These are phyloP conservation scores for Fraxinus nigra DNA, from an alignment of 305 asterid species.

Conservation along the genomic window DNA sequence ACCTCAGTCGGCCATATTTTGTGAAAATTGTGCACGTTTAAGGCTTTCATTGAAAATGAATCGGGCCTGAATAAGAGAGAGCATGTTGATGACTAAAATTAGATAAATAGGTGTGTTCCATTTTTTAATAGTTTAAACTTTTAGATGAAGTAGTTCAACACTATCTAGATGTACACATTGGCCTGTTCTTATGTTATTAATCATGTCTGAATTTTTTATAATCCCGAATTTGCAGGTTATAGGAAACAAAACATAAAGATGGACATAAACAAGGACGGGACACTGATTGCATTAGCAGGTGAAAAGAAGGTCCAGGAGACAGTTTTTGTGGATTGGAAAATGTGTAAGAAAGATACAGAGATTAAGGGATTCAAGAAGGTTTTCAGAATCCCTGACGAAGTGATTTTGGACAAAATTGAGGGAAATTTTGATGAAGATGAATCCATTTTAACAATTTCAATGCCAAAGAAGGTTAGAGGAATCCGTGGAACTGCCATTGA, in stretches of 20 bases:
- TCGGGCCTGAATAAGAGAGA: neutral
- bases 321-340: slow-evolving; percentile 52
- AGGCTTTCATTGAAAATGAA: neutral
- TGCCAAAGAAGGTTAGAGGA: slow-evolving; percentile 71
- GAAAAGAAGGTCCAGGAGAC: slow-evolving; percentile 61
- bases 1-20: neutral
- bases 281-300: slow-evolving; percentile 44
- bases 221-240: slow-evolving; percentile 41
- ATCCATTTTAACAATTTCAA: slow-evolving; percentile 50
- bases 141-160: neutral
- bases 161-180: neutral
- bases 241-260: slow-evolving; percentile 45
- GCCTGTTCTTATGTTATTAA: neutral
- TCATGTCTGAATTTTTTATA: neutral
- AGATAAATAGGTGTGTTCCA: neutral
- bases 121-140: slow-evolving; percentile 4
- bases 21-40: neutral
- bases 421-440: slow-evolving; percentile 60
- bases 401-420: slow-evolving; percentile 59
- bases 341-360: slow-evolving; percentile 49
- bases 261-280: slow-evolving; percentile 74
- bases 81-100: neutral
- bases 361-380: slow-evolving; percentile 56
- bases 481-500: slow-evolving; percentile 49
- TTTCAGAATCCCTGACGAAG: slow-evolving; percentile 70